Evolutionary conservation across 106 monocot species (phyloP).

Genomic region (Triglochin maritima): DNA sequence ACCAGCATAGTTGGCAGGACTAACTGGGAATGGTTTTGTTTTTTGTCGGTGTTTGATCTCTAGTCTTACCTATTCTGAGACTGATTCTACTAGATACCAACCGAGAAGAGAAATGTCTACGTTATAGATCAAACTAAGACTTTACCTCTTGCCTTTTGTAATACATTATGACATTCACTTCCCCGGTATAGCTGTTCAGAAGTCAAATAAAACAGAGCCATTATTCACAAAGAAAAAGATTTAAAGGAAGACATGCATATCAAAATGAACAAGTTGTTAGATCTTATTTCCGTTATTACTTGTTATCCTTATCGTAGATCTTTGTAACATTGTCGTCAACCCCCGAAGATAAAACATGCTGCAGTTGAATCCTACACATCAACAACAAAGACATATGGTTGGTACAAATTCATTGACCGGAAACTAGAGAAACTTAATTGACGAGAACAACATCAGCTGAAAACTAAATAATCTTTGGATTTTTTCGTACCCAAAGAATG

Average conservation of each 20-base stretch:
- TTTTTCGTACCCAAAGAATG: too few species aligned
- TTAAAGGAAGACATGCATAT: background rate
- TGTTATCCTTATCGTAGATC: conserved; percentile 37
- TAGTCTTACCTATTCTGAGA: too few species aligned
- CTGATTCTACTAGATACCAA: too few species aligned
- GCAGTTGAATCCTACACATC: conserved; percentile 14
- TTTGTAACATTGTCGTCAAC: conserved; percentile 50
- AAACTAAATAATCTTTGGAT: too few species aligned
- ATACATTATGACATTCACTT: conserved; percentile 68
- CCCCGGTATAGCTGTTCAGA: conserved; percentile 43
- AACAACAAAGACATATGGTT: background rate
- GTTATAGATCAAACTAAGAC: too few species aligned
- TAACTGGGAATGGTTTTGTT: too few species aligned
- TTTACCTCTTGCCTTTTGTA: conserved; percentile 28
- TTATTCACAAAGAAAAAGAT: background rate
- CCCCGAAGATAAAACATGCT: conserved; percentile 11
- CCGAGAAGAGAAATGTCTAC: too few species aligned
- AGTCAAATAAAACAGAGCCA: background rate
- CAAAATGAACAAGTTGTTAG: background rate
- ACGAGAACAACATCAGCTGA: too few species aligned
- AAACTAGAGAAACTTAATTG: too few species aligned
- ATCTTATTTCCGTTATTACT: conserved; percentile 4
- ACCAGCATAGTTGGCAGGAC: too few species aligned
- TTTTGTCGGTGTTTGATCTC: too few species aligned
- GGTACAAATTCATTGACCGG: too few species aligned